A percentile compares a stretch with the other conserved stretches of the same genome.
Conservation (phyloP, 768 basidiomycete species). For the Suillus paluster region DNA sequence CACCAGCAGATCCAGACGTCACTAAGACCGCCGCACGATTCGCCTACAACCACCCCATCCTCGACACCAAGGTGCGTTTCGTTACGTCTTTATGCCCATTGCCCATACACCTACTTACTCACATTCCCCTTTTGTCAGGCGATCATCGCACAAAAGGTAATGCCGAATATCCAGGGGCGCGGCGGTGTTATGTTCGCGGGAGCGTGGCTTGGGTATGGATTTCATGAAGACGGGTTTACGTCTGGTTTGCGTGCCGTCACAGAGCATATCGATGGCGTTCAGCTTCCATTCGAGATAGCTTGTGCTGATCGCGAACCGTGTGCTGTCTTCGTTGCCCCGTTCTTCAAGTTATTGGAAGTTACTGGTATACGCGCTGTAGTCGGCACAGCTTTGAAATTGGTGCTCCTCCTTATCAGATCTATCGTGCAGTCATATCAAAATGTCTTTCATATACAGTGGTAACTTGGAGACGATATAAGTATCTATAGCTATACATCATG, state of each 20-base stretch:
- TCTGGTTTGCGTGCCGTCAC: constrained; percentile 44
- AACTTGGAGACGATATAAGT: no score
- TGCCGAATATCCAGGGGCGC: constrained; percentile 62
- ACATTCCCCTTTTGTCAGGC: constrained; percentile 38
- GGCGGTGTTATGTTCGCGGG: constrained; percentile 66
- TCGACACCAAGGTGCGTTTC: constrained; percentile 51
- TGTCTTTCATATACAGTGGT: neutral
- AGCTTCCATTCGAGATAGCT: constrained; percentile 48
- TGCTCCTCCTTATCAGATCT: constrained; percentile 4
- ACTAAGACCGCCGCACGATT: constrained; percentile 54
- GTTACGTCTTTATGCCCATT: neutral
- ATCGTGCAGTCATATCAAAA: neutral
- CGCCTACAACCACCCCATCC: constrained; percentile 71
- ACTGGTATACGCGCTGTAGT: constrained; percentile 37
- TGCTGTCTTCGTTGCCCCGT: constrained; percentile 25
- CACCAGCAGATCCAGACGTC: constrained; percentile 55
- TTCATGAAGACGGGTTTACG: constrained; percentile 81
- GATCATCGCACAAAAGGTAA: constrained; percentile 54
- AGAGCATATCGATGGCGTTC: constrained; percentile 31
- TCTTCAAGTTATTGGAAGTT: constrained; percentile 47
- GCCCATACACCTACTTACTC: neutral
- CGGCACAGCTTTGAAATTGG: constrained; percentile 30
- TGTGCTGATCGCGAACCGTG: constrained; percentile 38
- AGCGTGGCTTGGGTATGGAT: constrained; percentile 74
- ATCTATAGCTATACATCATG: constrained; percentile 3